A percentile compares a stretch with the other conserved stretches of the same genome.
These are phyloP conservation scores for Earliella scabrosa DNA, from an alignment of 1,284 basidiomycete genomes.

Conservation along the genomic window DNA sequence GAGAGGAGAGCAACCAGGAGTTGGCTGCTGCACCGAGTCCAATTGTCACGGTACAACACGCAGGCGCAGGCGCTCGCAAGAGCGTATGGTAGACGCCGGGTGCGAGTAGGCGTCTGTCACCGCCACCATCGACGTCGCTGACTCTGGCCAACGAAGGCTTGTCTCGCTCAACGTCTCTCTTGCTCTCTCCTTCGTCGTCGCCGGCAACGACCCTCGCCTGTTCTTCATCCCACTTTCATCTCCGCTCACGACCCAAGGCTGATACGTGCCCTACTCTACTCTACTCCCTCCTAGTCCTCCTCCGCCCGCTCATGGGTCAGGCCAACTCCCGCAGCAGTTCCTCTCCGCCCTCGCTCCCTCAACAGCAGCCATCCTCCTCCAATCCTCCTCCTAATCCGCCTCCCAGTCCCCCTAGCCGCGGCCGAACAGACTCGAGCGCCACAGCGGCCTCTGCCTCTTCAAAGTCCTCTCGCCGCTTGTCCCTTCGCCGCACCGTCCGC, in stretches of 20 bases:
- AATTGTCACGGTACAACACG: too few species aligned
- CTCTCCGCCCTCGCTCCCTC: neutral
- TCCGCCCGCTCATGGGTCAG: slow-evolving; percentile 14
- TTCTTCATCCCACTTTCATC: too few species aligned
- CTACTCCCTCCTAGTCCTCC: neutral
- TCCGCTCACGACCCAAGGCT: too few species aligned
- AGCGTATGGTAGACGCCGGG: too few species aligned
- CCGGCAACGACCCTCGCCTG: neutral
- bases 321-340: slow-evolving; percentile 15
- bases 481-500: slow-evolving; percentile 30
- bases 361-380: neutral
- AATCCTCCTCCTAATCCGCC: neutral
- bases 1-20: too few species aligned
- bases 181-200: neutral
- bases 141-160: too few species aligned
- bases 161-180: neutral
- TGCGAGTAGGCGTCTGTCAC: too few species aligned
- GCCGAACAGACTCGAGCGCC: neutral
- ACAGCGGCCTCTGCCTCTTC: slow-evolving; percentile 4
- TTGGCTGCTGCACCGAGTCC: too few species aligned
- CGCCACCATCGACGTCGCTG: too few species aligned
- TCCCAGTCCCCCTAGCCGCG: neutral
- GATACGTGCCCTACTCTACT: neutral
- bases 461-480: slow-evolving; percentile 21
- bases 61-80: too few species aligned